Evolutionary conservation across 2,329 filamentous ascomycete genomes (phyloP), one percentile per base, ranked within the genome.

Genomic region (Fusarium globosum): DNA sequence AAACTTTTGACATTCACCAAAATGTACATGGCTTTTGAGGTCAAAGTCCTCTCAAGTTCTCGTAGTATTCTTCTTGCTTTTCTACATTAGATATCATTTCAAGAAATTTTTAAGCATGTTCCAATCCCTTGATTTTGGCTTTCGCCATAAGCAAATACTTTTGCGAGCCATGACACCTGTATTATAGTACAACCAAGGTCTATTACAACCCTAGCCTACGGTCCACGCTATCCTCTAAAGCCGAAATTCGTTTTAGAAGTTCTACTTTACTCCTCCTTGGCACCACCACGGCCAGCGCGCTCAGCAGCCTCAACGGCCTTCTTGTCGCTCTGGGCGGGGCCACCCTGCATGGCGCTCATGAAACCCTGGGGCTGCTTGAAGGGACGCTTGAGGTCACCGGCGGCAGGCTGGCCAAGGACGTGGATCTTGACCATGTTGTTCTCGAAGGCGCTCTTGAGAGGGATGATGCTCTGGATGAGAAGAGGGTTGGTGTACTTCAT

Each of bases 401-500:
- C 90, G 45, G 96, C 96, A 43, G 96, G 90, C 84, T 96, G 88
- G 80, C 95, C 95, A 74, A 95, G 93, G 74, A 99, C 77, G 86
- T 98, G 93, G 81, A 99, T 96, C 90, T 98, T 98, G 88, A 96
- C 90, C 79, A 98, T 88, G 88, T 98, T 98, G 86, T 92, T 89
- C 88, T 99, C 96, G 84, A 99, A 90, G 51, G 95, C 96, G 82
- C 93, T 90, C 92, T 99, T 99, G 84, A 98, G 88, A 39, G 96
- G 96, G 81, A 99, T 96, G 86, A 99, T 97, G 83, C 93, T 97
- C 90, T 99, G 96, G 87, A 99, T 97, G 80, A 98, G 88, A 58
- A 99, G 93, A 46, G 96, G 96, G 91, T 98, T 99, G 87, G 95
- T 98, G 92, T 98, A 99, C 85, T 98, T 95, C 89, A 99, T 93